These are phyloP conservation scores for Proliferodiscus dingleyae DNA, from an alignment of 2,329 filamentous ascomycete species.

Conservation along the genomic window DNA sequence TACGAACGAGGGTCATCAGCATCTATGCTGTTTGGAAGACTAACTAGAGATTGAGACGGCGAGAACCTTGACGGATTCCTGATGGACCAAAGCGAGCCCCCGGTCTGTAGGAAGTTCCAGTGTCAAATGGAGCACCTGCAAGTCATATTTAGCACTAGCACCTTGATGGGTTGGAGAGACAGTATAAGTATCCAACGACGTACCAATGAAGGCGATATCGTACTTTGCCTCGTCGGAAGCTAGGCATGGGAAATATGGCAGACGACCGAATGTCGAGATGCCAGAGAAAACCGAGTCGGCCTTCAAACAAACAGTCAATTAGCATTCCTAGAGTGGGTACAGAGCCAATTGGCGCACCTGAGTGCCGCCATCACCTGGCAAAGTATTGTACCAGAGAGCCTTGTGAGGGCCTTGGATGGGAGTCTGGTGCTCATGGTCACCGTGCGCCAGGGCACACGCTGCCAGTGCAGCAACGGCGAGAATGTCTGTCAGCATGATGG, in stretches of 20 bases:
- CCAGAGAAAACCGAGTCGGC: slow-evolving; percentile 86
- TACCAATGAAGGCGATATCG: slow-evolving; percentile 82
- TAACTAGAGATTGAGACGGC: slow-evolving; percentile 82
- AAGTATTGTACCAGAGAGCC: slow-evolving; percentile 74
- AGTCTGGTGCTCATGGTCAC: slow-evolving; percentile 68
- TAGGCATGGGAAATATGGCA: slow-evolving; percentile 74
- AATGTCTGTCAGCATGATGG: slow-evolving; percentile 27
- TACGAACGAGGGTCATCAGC: slow-evolving; percentile 20
- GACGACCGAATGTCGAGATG: slow-evolving; percentile 77
- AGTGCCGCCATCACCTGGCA: slow-evolving; percentile 79
- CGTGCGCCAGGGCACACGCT: slow-evolving; percentile 77
- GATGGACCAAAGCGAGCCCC: slow-evolving; percentile 81
- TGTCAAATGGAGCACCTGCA: slow-evolving; percentile 75
- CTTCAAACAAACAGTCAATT: slow-evolving; percentile 40
- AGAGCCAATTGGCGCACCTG: slow-evolving; percentile 49
- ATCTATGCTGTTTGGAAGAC: slow-evolving; percentile 32
- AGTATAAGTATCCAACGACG: slow-evolving; percentile 18
- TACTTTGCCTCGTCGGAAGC: slow-evolving; percentile 65
- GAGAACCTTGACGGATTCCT: slow-evolving; percentile 80
- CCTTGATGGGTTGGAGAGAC: slow-evolving; percentile 7
- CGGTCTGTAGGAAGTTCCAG: slow-evolving; percentile 78
- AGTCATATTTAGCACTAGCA: slow-evolving; percentile 7
- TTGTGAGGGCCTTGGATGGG: slow-evolving; percentile 58
- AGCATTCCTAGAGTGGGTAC: not conserved
- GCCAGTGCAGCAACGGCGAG: slow-evolving; percentile 22